phyloP scores from a whole-genome alignment of 768 basidiomycete genomes.

The Phylloporus sp. region DNA sequence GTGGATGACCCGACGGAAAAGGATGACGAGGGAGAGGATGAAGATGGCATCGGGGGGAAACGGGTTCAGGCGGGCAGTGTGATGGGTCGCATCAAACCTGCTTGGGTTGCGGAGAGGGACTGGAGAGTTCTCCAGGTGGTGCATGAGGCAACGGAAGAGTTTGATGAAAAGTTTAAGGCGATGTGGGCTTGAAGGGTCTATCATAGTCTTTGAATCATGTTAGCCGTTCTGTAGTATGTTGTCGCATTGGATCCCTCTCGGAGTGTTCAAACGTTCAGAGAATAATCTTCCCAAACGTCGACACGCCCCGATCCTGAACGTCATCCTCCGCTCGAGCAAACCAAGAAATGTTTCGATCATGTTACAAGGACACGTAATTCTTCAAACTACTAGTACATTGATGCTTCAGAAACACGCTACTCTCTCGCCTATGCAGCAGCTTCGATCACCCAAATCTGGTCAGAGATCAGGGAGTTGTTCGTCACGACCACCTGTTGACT shows the following conservation, averaged over 20 bases:
- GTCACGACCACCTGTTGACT: background rate
- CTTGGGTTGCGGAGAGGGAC: constrained; percentile 41
- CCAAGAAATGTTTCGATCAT: background rate
- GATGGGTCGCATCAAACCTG: constrained; percentile 26
- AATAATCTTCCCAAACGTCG: too few relatives aligned
- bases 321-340: too few relatives aligned
- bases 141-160: constrained; percentile 41
- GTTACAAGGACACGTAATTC: background rate
- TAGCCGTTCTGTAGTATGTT: too few relatives aligned
- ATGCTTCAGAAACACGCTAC: background rate
- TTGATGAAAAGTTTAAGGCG: constrained; percentile 54
- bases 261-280: too few relatives aligned
- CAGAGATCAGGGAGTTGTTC: background rate
- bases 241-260: too few relatives aligned
- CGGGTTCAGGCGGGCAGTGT: background rate
- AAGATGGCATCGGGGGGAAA: constrained; percentile 20
- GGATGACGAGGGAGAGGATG: constrained; percentile 9
- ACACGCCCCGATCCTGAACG: too few relatives aligned
- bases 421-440: background rate
- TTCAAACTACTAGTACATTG: background rate
- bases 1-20: constrained; percentile 29
- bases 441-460: background rate
- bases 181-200: constrained; percentile 51
- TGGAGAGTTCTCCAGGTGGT: constrained; percentile 57
- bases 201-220: background rate